These are phyloP conservation scores for Cytospora schulzeri DNA, from an alignment of 2,329 filamentous ascomycete genomes.

Conservation along the genomic window DNA sequence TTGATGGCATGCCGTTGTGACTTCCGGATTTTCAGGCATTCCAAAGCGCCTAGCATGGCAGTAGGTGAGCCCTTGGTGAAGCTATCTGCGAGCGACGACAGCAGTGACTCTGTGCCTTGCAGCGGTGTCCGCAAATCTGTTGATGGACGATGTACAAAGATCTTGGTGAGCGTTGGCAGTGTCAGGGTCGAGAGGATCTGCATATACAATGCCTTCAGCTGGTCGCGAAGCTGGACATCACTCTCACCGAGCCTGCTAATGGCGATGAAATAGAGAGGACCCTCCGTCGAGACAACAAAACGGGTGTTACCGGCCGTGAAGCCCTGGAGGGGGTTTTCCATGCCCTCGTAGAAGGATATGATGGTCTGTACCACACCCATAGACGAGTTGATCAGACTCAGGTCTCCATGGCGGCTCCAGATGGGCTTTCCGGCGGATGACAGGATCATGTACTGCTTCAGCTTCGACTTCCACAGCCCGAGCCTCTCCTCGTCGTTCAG, in stretches of 20 bases:
- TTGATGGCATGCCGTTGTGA: constrained; percentile 85
- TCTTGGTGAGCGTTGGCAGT: constrained; percentile 78
- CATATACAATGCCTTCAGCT: constrained; percentile 95
- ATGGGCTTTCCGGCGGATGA: constrained; percentile 97
- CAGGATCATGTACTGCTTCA: constrained; percentile 96
- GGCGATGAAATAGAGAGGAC: constrained; percentile 88
- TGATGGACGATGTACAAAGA: constrained; percentile 90
- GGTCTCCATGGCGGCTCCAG: constrained; percentile 91
- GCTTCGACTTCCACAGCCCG: constrained; percentile 81
- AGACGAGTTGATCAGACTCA: constrained; percentile 86
- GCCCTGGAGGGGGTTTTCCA: constrained; percentile 73
- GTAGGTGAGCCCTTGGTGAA: constrained; percentile 93
- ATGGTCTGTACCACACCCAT: constrained; percentile 96
- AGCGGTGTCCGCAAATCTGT: constrained; percentile 88
- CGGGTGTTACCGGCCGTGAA: constrained; percentile 86
- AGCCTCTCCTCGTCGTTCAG: constrained; percentile 62
- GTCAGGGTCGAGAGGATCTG: constrained; percentile 96
- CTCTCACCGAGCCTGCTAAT: constrained; percentile 93
- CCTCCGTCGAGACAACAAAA: constrained; percentile 84
- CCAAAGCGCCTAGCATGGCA: constrained; percentile 82
- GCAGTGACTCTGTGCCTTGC: constrained; percentile 85
- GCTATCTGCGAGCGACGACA: constrained; percentile 90
- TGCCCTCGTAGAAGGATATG: constrained; percentile 91
- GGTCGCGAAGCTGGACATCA: constrained; percentile 80
- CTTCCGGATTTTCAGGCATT: constrained; percentile 91